phyloP scores from a whole-genome alignment of 768 basidiomycete species.

The Cytidiella melzeri region DNA sequence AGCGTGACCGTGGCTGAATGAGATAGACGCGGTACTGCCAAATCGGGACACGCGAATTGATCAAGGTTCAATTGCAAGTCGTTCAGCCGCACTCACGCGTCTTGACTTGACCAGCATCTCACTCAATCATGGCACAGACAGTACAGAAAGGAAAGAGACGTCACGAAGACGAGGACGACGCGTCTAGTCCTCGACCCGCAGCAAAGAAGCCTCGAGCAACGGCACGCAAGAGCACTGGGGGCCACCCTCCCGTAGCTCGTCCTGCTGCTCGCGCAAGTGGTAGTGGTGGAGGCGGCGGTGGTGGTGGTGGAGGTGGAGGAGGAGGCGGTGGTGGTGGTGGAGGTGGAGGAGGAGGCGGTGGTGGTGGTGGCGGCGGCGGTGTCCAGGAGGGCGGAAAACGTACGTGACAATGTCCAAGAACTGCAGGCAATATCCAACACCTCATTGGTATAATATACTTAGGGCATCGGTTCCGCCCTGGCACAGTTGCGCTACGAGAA shows the following conservation, averaged over 20 bases:
- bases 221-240: conserved; percentile 83
- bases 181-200: conserved; percentile 35
- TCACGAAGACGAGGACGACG: conserved; percentile 23
- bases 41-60: neutral
- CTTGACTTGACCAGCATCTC: neutral
- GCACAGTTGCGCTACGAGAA: conserved; percentile 85
- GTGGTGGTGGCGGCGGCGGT: conserved; percentile 26
- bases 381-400: conserved; percentile 24
- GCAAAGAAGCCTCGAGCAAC: conserved; percentile 53
- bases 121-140: conserved; percentile 57
- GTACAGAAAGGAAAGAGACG: conserved; percentile 50
- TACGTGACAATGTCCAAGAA: too few species aligned
- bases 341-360: conserved; percentile 13
- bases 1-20: too few species aligned
- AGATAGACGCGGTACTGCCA: neutral
- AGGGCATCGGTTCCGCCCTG: conserved; percentile 74
- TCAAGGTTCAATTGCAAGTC: neutral
- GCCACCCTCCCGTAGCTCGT: conserved; percentile 37
- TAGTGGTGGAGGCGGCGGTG: conserved; percentile 12
- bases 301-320: conserved; percentile 15
- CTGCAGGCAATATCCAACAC: neutral
- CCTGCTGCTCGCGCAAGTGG: conserved; percentile 15
- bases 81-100: neutral
- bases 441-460: neutral
- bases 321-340: conserved; percentile 15